A percentile compares a stretch with the other conserved stretches of the same genome.
Conservation (phyloP, 805 yeast species). For the Starmera dryadoides region DNA sequence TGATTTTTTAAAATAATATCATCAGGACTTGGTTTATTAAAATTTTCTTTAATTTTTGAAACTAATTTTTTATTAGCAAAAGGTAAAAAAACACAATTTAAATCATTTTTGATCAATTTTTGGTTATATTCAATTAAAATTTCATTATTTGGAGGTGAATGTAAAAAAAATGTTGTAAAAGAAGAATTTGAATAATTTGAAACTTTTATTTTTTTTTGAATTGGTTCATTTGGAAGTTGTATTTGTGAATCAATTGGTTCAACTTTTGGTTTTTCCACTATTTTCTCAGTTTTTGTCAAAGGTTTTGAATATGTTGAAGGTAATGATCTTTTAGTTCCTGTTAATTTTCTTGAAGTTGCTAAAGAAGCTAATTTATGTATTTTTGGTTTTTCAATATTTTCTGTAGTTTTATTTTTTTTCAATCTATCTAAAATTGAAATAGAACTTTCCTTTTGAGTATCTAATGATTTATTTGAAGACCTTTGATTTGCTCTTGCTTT, state of each 20-base stretch:
- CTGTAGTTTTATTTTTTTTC: slow-evolving; percentile 1
- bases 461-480: not conserved
- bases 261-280: no score
- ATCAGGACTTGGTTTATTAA: slow-evolving; percentile 75
- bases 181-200: not conserved
- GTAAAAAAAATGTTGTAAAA: not conserved
- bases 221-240: not conserved
- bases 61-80: slow-evolving; percentile 31
- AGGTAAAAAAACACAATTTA: slow-evolving; percentile 26
- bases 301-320: no score
- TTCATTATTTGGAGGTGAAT: not conserved
- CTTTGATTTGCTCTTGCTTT: slow-evolving; percentile 15
- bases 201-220: not conserved
- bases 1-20: slow-evolving; percentile 61
- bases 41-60: slow-evolving; percentile 38
- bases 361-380: no score
- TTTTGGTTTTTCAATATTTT: not conserved
- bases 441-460: slow-evolving; percentile 4
- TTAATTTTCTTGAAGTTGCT: not conserved
- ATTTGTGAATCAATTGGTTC: no score
- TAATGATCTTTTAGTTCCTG: no score
- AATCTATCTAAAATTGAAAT: slow-evolving; percentile 16
- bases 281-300: no score
- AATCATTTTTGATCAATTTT: slow-evolving; percentile 17
- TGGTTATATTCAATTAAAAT: slow-evolving; percentile 8